These are phyloP conservation scores for Osmozyma mogii DNA, from an alignment of 805 yeast species.

Conservation along the genomic window DNA sequence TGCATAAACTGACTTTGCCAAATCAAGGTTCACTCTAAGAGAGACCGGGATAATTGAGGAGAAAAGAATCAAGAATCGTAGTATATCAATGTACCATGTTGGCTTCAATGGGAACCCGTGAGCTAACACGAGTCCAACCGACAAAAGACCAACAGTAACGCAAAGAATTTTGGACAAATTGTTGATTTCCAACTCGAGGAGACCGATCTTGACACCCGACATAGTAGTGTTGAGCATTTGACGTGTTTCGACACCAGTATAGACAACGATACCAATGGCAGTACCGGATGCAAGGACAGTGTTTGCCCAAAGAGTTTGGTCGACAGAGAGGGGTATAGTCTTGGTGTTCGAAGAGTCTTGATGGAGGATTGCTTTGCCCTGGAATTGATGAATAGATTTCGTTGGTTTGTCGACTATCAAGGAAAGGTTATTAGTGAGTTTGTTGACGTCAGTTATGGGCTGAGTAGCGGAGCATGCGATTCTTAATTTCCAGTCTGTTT, in stretches of 20 bases:
- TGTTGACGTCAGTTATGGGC: constrained; percentile 33
- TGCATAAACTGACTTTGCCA: constrained; percentile 94
- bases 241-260: constrained; percentile 90
- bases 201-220: constrained; percentile 81
- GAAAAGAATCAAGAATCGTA: constrained; percentile 85
- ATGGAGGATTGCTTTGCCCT: constrained; percentile 63
- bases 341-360: constrained; percentile 26
- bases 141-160: constrained; percentile 71
- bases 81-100: constrained; percentile 84
- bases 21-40: constrained; percentile 84
- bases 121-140: constrained; percentile 68
- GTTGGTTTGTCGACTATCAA: constrained; percentile 77
- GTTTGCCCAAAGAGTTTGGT: constrained; percentile 96
- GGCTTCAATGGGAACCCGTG: constrained; percentile 56
- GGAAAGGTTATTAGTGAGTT: constrained; percentile 40
- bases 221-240: constrained; percentile 90
- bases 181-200: constrained; percentile 87
- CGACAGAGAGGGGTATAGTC: constrained; percentile 64
- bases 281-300: constrained; percentile 94
- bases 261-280: constrained; percentile 79
- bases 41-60: constrained; percentile 96
- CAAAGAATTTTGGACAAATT: constrained; percentile 81
- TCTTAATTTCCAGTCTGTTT: constrained; percentile 96
- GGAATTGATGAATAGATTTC: constrained; percentile 72
- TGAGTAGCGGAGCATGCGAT: constrained; percentile 74